Base-by-base conservation (phyloP, 495 filamentous ascomycete species). In the Aspergillus funiculosus region DNA sequence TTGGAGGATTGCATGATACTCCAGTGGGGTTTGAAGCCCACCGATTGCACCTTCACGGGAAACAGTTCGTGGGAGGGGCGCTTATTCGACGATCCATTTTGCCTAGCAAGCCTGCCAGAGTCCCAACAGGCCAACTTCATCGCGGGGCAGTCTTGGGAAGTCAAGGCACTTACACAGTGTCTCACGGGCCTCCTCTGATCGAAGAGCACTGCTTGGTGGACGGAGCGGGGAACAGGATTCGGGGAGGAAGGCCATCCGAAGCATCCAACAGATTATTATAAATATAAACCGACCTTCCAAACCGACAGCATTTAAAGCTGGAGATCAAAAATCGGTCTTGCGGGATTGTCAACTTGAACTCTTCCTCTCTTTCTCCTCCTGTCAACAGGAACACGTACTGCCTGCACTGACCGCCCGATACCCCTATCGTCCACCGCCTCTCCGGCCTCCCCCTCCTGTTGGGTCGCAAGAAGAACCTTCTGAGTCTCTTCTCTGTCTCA, bases 381-480 rank as follows among this genome's bases (percentile, higher is more conserved):
- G 14, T 34, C 31, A 14, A 34, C 31, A 34, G n/a, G n/a, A n/a
- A n/a, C n/a, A n/a, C n/a, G 29, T 57, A 61, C 43, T 61, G 52
- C 52, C 48, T 7, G 4, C 3, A 25, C 13, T 46, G 46, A 52
- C 54, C 54, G 50, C 45, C 43, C 21, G 5, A 27, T 44, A 36
- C 39, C 41, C 34, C 39, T 38, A 43, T 46, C 36, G 14, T 34
- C 26, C 25, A 24, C 38, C 28, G 18, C 43, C 36, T 40, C 50
- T 50, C 53, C n/a, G n/a, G n/a, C n/a, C n/a, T n/a, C n/a, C n/a
- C n/a, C n/a, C n/a, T n/a, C n/a, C n/a, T n/a, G n/a, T n/a, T n/a
- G n/a, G n/a, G n/a, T n/a, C n/a, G n/a, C n/a, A n/a, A n/a, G n/a
- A 55, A 44, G 45, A 47, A 46, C 50, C 51, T 51, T 40, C 48